Evolutionary conservation across 805 yeast species (phyloP), one percentile per base, ranked within the genome.

Genomic region (Nakazawaea peltata): DNA sequence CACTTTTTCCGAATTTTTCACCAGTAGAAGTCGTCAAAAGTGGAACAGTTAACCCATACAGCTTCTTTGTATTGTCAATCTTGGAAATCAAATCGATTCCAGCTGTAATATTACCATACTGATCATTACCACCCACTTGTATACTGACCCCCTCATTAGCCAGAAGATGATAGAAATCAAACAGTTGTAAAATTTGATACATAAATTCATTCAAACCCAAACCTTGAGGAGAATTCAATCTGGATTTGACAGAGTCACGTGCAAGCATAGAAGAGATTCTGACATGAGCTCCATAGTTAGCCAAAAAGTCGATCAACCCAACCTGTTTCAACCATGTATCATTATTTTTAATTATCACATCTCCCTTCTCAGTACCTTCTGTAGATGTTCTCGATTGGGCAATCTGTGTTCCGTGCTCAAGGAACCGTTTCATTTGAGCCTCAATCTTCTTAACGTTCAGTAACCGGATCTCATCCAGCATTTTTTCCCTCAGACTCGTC

Each of bases 21-120:
- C 98, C 98, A 9, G 75, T 69, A 0, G 95, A 74, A 0, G 96
- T 85, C 0, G 95, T 84, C 45, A 92, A 63, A 19, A 92, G 60
- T 2, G 97, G 97, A 0, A 82, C 95, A 0, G 98, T 92, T 30
- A 92, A 45, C 0, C 97, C 97, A 54, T 60, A 83, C 3, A 74
- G 69, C 1, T 59, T 54, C 24, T 49, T 39, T n/a, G n/a, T n/a
- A 40, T 36, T 42, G 34, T 22, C 30, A 16, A 12, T 18, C 42
- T 95, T 63, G 1, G 80, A 65, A 26, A 88, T 86, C 39, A 92
- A 65, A 49, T 92, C 98, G 26, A 84, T 72, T 0, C 98, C 98
- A 1, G 97, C 97, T 2, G 94, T 85, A 40, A 92, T 92, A 49
- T 92, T 92, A 1, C 98, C 98, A 87, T 96, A 92, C 57, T 92